phyloP scores from a whole-genome alignment of 1,284 basidiomycete species.

The Apiotrichum sp. region DNA sequence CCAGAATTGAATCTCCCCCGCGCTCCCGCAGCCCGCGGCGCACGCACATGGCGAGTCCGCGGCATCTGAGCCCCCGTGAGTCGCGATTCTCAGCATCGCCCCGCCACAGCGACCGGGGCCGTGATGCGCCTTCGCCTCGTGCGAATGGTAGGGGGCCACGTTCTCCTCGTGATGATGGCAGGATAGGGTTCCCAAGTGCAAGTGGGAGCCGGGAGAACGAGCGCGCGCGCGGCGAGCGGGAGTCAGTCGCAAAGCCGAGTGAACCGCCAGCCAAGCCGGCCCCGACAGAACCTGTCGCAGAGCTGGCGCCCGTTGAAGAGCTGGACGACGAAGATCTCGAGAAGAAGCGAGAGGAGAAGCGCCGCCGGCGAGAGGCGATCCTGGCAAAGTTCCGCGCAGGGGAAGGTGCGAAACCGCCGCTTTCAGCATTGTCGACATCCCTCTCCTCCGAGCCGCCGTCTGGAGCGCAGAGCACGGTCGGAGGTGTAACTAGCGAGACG shows the following conservation, averaged over 20 bases:
- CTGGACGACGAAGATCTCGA: conserved; percentile 59
- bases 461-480: conserved; percentile 35
- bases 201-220: too few species aligned
- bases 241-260: too few species aligned
- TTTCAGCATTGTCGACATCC: not conserved
- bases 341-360: conserved; percentile 66
- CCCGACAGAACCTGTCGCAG: too few species aligned
- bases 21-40: not conserved
- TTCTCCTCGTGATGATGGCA: not conserved
- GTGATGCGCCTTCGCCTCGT: not conserved
- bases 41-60: too few species aligned
- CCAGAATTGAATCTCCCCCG: conserved; percentile 7
- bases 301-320: conserved; percentile 43
- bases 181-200: not conserved
- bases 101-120: not conserved
- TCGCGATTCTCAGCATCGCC: not conserved
- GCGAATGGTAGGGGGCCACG: not conserved
- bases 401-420: conserved; percentile 10
- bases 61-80: not conserved
- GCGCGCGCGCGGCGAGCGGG: too few species aligned
- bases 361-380: conserved; percentile 74
- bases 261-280: too few species aligned
- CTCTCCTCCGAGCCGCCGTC: conserved; percentile 3
- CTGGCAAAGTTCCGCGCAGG: conserved; percentile 63
- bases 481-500: conserved; percentile 27